These are phyloP conservation scores for Leishmania mexicana DNA, from an alignment of 208 protist species.

Conservation along the genomic window DNA sequence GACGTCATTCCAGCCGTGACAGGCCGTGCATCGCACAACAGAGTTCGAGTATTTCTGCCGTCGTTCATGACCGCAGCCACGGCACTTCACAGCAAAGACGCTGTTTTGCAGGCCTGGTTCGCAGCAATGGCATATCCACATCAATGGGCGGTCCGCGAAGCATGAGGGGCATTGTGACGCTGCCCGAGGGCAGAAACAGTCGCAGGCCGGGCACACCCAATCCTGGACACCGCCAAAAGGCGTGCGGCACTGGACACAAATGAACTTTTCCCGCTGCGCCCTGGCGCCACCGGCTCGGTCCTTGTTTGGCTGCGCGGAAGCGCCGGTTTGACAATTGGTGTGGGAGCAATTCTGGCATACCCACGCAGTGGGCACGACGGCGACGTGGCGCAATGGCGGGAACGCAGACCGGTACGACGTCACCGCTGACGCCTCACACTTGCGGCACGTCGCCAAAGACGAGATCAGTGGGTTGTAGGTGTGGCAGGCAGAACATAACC, in stretches of 20 bases:
- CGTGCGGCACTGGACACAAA: conserved; percentile 43
- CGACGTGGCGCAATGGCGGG: conserved; percentile 66
- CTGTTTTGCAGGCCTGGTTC: conserved; percentile 30
- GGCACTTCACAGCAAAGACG: conserved; percentile 51
- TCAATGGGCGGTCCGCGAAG: conserved; percentile 41
- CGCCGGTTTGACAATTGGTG: conserved; percentile 16
- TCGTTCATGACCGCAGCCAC: conserved; percentile 37
- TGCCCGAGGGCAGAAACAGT: conserved; percentile 58
- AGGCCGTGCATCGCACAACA: conserved; percentile 46
- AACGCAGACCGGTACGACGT: conserved; percentile 44
- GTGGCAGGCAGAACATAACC: conserved; percentile 66
- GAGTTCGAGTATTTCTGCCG: conserved; percentile 34
- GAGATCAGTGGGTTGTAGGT: conserved; percentile 55
- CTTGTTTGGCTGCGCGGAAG: background rate
- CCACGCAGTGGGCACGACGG: conserved; percentile 68
- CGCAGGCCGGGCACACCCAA: conserved; percentile 77
- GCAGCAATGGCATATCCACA: conserved; percentile 66
- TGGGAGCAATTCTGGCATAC: conserved; percentile 54
- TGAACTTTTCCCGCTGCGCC: conserved; percentile 50
- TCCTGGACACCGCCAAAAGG: conserved; percentile 65
- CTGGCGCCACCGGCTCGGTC: background rate
- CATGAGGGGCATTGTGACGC: conserved; percentile 72
- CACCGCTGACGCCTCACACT: conserved; percentile 43
- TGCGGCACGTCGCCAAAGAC: conserved; percentile 28
- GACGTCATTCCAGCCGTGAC: conserved; percentile 64